Conservation (phyloP, 2,329 filamentous ascomycete species). For the Fusarium ramigenum region DNA sequence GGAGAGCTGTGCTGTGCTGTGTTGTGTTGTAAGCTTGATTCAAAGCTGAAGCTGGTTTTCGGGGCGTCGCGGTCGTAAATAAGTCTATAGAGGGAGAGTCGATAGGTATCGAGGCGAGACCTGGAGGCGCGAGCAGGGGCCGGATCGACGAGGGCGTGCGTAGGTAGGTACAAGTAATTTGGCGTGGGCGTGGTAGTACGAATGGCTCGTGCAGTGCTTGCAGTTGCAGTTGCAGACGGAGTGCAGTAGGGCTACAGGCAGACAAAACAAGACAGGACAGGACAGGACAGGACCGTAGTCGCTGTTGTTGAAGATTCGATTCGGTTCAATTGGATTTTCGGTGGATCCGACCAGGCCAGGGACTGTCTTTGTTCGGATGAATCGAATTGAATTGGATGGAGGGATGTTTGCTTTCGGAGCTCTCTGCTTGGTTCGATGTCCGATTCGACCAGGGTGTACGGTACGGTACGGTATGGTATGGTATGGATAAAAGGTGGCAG, state of each 20-base stretch:
- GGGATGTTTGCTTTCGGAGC: slow-evolving; percentile 24
- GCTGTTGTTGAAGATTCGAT: slow-evolving; percentile 28
- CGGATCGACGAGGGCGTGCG: slow-evolving; percentile 18
- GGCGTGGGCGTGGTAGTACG: slow-evolving; percentile 1
- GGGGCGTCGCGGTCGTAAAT: slow-evolving; percentile 10
- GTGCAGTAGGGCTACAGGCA: slow-evolving; percentile 14
- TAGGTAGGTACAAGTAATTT: not conserved
- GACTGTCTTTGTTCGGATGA: slow-evolving; percentile 27
- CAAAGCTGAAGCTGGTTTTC: slow-evolving; percentile 22
- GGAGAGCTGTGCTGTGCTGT: not conserved
- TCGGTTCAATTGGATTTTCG: slow-evolving; percentile 15
- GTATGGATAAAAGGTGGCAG: slow-evolving; percentile 3
- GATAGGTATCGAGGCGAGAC: slow-evolving; percentile 11
- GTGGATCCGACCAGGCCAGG: slow-evolving; percentile 7
- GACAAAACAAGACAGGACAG: not conserved
- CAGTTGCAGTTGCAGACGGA: not conserved
- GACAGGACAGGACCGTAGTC: not conserved
- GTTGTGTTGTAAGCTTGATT: slow-evolving; percentile 8
- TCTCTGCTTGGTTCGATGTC: slow-evolving; percentile 27
- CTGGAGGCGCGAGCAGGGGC: slow-evolving; percentile 16
- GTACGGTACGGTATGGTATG: not conserved
- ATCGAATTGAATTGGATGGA: not conserved
- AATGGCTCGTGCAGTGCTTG: slow-evolving; percentile 4
- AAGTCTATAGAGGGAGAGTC: not conserved
- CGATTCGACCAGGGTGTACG: slow-evolving; percentile 17